Conservation (phyloP, 2,329 filamentous ascomycete genomes). For the Bipolaris oryzae region DNA sequence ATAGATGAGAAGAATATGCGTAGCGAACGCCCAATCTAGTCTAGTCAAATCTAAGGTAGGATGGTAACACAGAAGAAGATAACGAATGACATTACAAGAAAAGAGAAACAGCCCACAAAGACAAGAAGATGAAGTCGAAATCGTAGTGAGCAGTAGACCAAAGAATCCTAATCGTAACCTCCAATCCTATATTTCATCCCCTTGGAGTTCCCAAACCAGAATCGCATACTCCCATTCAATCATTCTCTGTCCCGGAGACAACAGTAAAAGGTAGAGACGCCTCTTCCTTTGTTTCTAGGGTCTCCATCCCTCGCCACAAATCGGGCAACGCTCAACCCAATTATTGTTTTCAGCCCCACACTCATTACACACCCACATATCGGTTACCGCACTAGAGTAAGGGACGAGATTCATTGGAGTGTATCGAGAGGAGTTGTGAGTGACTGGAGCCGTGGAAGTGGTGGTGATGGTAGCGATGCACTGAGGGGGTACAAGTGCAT, state of each 20-base stretch:
- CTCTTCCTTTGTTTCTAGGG: neutral
- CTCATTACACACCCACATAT: constrained; percentile 20
- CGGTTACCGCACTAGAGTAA: neutral
- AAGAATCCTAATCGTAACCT: too few relatives aligned
- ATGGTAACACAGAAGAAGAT: neutral
- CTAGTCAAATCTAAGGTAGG: neutral
- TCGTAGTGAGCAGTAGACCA: too few relatives aligned
- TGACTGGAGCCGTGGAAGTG: neutral
- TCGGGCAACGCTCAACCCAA: constrained; percentile 13
- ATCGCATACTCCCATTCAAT: too few relatives aligned
- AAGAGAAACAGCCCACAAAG: neutral
- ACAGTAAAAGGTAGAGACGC: neutral
- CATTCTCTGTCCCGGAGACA: too few relatives aligned
- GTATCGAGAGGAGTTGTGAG: neutral
- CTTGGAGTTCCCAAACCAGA: too few relatives aligned
- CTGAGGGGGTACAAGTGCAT: too few relatives aligned
- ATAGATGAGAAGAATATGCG: neutral
- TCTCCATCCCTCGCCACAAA: constrained; percentile 7
- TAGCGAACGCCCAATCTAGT: neutral
- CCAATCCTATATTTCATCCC: too few relatives aligned
- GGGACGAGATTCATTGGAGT: neutral
- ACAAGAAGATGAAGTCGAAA: neutral
- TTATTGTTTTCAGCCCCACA: constrained; percentile 14
- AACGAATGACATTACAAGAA: neutral
- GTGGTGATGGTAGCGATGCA: neutral